A percentile compares a stretch with the other conserved stretches of the same genome.
Conservation (phyloP, 2,329 filamentous ascomycete species). For the Aspergillus neotritici region DNA sequence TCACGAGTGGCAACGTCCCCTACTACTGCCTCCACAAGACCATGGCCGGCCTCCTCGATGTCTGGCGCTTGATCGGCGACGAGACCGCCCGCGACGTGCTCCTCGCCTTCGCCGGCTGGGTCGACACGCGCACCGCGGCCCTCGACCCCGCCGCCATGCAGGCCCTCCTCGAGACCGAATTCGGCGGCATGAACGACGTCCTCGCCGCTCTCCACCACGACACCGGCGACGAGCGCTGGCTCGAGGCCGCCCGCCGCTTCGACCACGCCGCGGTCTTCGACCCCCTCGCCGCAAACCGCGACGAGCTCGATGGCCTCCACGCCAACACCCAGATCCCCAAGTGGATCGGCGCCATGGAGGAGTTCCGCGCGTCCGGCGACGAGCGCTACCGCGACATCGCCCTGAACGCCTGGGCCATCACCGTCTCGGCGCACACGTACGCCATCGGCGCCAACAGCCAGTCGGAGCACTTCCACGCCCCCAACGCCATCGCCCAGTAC, state of each 20-base stretch:
- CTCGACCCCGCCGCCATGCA: slow-evolving; percentile 46
- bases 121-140: slow-evolving; percentile 43
- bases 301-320: slow-evolving; percentile 45
- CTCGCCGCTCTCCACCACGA: slow-evolving; percentile 46
- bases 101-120: slow-evolving; percentile 45
- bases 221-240: slow-evolving; percentile 44
- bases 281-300: slow-evolving; percentile 43
- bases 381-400: slow-evolving; percentile 46
- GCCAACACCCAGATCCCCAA: slow-evolving; percentile 53
- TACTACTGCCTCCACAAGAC: slow-evolving; percentile 54
- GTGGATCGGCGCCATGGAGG: slow-evolving; percentile 48
- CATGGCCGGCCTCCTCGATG: slow-evolving; percentile 48
- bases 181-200: slow-evolving; percentile 52
- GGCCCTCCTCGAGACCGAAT: slow-evolving; percentile 45
- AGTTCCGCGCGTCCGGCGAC: slow-evolving; percentile 47
- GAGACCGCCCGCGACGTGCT: slow-evolving; percentile 41
- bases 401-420: slow-evolving; percentile 47
- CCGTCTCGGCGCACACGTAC: slow-evolving; percentile 45
- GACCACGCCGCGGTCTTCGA: slow-evolving; percentile 47
- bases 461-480: slow-evolving; percentile 47
- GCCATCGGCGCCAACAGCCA: slow-evolving; percentile 53
- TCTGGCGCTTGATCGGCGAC: slow-evolving; percentile 44
- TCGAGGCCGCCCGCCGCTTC: slow-evolving; percentile 46
- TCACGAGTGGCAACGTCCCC: slow-evolving; percentile 48
- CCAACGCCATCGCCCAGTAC: slow-evolving; percentile 44